Conservation (phyloP, 306 rosid species). For the Alnus glutinosa region DNA sequence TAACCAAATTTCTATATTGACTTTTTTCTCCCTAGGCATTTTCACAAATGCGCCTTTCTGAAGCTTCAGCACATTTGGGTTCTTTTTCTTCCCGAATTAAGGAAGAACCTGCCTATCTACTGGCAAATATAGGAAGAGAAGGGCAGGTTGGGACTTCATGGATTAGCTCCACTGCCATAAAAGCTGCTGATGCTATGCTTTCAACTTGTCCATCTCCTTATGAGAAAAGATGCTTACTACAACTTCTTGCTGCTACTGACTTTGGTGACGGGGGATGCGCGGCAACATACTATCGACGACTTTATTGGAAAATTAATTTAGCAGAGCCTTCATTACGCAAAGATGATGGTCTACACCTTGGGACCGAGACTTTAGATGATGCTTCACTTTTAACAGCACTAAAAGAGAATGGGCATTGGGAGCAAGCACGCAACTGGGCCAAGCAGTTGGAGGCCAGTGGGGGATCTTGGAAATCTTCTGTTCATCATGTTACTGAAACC, state of each 20-base stretch:
- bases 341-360: slow-evolving; percentile 67
- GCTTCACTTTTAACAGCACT: slow-evolving; percentile 78
- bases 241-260: slow-evolving; percentile 91
- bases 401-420: slow-evolving; percentile 90
- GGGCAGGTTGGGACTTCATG: slow-evolving; percentile 68
- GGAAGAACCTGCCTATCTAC: slow-evolving; percentile 66
- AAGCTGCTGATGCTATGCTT: slow-evolving; percentile 90
- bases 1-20: not conserved
- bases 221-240: slow-evolving; percentile 90
- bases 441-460: slow-evolving; percentile 89
- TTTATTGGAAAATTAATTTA: slow-evolving; percentile 84
- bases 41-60: slow-evolving; percentile 95
- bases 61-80: slow-evolving; percentile 95
- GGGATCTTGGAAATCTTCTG: slow-evolving; percentile 71
- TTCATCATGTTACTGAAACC: slow-evolving; percentile 91
- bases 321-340: slow-evolving; percentile 83
- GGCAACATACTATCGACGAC: slow-evolving; percentile 61
- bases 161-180: slow-evolving; percentile 85
- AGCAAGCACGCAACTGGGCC: slow-evolving; percentile 98
- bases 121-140: slow-evolving; percentile 67
- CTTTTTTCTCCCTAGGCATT: slow-evolving; percentile 57
- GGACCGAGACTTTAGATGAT: slow-evolving; percentile 77
- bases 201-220: slow-evolving; percentile 92
- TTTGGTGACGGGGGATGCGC: slow-evolving; percentile 90
- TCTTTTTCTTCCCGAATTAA: slow-evolving; percentile 91